Evolutionary conservation across 805 yeast species (phyloP).

Genomic region (Naumovozyma baii): DNA sequence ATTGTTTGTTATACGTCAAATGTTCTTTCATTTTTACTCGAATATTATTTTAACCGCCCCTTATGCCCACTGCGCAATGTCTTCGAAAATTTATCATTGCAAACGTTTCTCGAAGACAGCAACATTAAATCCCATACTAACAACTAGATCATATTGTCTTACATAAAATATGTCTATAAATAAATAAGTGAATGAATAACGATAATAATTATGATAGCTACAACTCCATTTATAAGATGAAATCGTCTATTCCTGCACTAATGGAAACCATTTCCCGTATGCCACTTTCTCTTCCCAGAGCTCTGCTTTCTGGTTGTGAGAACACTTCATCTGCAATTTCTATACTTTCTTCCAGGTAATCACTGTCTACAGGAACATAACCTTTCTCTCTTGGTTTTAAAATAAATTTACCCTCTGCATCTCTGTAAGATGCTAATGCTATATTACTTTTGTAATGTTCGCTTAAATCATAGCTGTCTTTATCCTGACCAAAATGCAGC

Average conservation of each 20-base stretch:
- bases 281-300: constrained; percentile 27
- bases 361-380: background rate
- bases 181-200: too few relatives aligned
- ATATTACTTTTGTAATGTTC: background rate
- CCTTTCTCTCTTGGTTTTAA: constrained; percentile 13
- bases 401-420: constrained; percentile 25
- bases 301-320: constrained; percentile 9
- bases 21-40: background rate
- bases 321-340: constrained; percentile 1
- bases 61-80: background rate
- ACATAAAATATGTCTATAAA: too few relatives aligned
- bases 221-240: constrained; percentile 19
- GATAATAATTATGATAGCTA: too few relatives aligned
- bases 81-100: background rate
- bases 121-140: too few relatives aligned
- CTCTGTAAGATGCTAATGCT: constrained; percentile 14
- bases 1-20: too few relatives aligned
- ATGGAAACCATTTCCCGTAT: constrained; percentile 29
- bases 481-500: background rate
- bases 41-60: background rate
- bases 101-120: background rate
- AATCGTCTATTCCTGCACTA: constrained; percentile 27
- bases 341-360: constrained; percentile 7
- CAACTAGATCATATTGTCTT: too few relatives aligned
- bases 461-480: background rate